Evolutionary conservation across 2,329 filamentous ascomycete species (phyloP), one percentile per base, ranked within the genome.

Genomic region (Westerdykella aurantiaca): DNA sequence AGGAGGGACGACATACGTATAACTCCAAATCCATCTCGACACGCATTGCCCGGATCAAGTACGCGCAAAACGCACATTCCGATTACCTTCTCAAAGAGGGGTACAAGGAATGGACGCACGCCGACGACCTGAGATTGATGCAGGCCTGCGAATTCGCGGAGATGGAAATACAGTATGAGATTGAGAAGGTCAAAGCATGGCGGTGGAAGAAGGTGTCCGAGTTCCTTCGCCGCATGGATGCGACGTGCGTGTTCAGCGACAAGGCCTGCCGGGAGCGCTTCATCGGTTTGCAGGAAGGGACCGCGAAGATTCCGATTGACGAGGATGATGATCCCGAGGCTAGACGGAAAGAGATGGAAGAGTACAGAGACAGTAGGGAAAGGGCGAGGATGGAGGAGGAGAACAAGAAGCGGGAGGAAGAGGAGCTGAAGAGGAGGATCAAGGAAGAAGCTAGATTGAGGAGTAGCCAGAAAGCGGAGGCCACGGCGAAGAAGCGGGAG

Each of bases 101-200:
- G 33, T 57, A 72, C 47, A 72, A 66, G 39, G 72, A 74, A 51
- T 78, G 75, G 75, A 66, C 72, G 40, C 60, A 67, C 11, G 68
- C 68, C 14, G 75, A 78, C 56, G 74, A 77, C 47, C 61, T 69
- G 16, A 56, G 63, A n/a, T 67, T 77, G 14, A 44, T 68, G 9
- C 55, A 67, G 39, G 67, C 70, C 12, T 63, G 69, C 42, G 55
- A 64, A 2, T 53, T 65, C 16, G 69, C 72, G n/a, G 65, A 72
- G 13, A 63, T 65, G n/a, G 68, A 72, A 47, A 62, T 71, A 49
- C 57, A 66, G 37, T 58, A 64, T 37, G 66, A 70, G 41, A 58
- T 70, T 37, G 57, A 68, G 49, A 65, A 68, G 31, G 52, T 71
- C 23, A 59, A 67, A 38, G 58, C 66, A n/a, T 68, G 64, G 57